A percentile compares a stretch with the other conserved stretches of the same genome.
These are phyloP conservation scores for Protea cynaroides DNA, from an alignment of 164 flowering plant genomes.

Conservation along the genomic window DNA sequence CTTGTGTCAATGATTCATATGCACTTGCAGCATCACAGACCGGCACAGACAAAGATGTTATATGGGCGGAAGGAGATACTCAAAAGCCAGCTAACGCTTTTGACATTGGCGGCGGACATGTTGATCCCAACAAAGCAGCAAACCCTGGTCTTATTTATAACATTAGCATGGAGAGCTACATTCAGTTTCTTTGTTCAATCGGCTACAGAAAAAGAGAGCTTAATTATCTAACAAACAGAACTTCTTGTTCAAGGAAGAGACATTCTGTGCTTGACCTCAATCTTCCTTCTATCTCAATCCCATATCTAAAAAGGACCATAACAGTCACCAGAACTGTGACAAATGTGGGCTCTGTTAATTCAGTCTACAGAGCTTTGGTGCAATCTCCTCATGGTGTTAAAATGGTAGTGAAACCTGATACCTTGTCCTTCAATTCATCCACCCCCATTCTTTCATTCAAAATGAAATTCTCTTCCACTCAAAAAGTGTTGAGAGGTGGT, in stretches of 20 bases:
- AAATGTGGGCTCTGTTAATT: slow-evolving; percentile 34
- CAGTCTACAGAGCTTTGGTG: slow-evolving; percentile 26
- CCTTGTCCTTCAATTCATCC: slow-evolving; percentile 22
- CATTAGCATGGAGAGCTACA: slow-evolving; percentile 21
- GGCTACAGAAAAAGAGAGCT: no score
- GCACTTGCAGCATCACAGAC: slow-evolving; percentile 16
- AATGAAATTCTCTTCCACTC: slow-evolving; percentile 18
- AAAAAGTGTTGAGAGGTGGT: slow-evolving; percentile 21
- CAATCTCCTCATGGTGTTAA: slow-evolving; percentile 28
- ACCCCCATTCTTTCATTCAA: slow-evolving; percentile 19
- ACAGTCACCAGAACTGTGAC: slow-evolving; percentile 41
- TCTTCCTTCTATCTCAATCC: slow-evolving; percentile 45
- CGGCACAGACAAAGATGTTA: slow-evolving; percentile 7
- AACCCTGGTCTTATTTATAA: slow-evolving; percentile 43
- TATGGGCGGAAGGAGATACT: slow-evolving; percentile 25
- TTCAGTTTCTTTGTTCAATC: slow-evolving; percentile 33
- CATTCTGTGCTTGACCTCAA: slow-evolving; percentile 24
- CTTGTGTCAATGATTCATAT: no score
- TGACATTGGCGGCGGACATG: slow-evolving; percentile 37
- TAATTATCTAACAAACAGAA: no score
- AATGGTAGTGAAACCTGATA: slow-evolving; percentile 23
- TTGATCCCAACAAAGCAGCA: slow-evolving; percentile 32
- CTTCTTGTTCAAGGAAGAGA: slow-evolving; percentile 12
- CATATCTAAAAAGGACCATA: slow-evolving; percentile 24
- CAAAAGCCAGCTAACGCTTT: slow-evolving; percentile 34